Evolutionary conservation across 345 rosid genomes (phyloP).

Genomic region (Rhizophora apiculata): DNA sequence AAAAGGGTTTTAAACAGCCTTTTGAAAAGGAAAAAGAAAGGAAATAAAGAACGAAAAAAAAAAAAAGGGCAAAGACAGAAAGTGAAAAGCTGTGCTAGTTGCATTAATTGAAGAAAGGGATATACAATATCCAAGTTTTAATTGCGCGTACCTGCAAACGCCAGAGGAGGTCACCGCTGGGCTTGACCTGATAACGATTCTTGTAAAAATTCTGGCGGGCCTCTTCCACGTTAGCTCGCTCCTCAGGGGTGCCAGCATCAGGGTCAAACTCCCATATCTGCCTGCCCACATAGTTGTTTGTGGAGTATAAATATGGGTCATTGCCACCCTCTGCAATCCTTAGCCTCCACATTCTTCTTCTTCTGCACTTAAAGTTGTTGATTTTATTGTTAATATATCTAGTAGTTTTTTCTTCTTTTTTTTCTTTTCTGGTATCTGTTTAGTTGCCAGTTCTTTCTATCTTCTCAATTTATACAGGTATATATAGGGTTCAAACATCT

Average conservation of each 20-base stretch:
- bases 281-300: constrained; percentile 6
- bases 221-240: neutral
- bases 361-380: too few species aligned
- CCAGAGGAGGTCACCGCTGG: neutral
- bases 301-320: neutral
- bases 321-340: neutral
- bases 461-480: too few species aligned
- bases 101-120: too few species aligned
- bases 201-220: neutral
- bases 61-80: too few species aligned
- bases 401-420: too few species aligned
- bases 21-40: neutral
- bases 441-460: too few species aligned
- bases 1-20: too few species aligned
- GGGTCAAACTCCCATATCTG: constrained; percentile 11
- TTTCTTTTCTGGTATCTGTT: too few species aligned
- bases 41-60: neutral
- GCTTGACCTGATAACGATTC: constrained; percentile 1
- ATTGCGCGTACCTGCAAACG: neutral
- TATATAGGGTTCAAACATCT: too few species aligned
- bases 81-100: too few species aligned
- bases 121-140: neutral
- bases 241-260: neutral
- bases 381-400: too few species aligned
- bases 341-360: neutral